A percentile compares a stretch with the other conserved stretches of the same genome.
Evolutionary conservation across 148 eudicot species (phyloP).

Genomic region (Beta vulgaris): DNA sequence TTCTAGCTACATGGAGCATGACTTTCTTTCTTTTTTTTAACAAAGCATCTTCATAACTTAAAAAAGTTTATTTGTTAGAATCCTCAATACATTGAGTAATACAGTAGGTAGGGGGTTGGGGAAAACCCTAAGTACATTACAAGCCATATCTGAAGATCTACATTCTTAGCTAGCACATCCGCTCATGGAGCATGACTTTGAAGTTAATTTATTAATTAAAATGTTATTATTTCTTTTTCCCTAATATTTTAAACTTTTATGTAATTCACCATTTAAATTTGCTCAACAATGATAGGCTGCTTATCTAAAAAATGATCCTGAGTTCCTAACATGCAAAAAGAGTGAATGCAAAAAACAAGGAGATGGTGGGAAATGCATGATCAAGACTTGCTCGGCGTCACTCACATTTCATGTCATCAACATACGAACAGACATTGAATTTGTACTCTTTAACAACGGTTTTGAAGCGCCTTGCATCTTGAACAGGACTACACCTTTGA

Average conservation of each 20-base stretch:
- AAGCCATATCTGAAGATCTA: too few relatives aligned
- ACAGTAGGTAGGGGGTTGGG: too few relatives aligned
- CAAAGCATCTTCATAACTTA: too few relatives aligned
- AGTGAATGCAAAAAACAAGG: constrained; percentile 43
- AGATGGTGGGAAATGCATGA: constrained; percentile 33
- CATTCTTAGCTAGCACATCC: too few relatives aligned
- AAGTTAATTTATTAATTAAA: not conserved
- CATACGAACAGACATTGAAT: constrained; percentile 73
- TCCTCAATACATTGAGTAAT: too few relatives aligned
- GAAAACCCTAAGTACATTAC: too few relatives aligned
- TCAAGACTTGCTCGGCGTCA: constrained; percentile 56
- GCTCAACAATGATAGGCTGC: constrained; percentile 45
- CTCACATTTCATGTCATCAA: constrained; percentile 72
- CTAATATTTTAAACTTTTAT: not conserved
- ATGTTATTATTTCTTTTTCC: not conserved
- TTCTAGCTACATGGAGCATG: too few relatives aligned
- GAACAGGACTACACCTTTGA: constrained; percentile 37
- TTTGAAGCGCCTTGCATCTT: constrained; percentile 66
- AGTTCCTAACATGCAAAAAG: constrained; percentile 58
- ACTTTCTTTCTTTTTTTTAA: too few relatives aligned
- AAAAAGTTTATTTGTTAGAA: too few relatives aligned
- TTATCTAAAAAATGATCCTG: constrained; percentile 60
- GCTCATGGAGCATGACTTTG: too few relatives aligned
- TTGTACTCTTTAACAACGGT: constrained; percentile 66
- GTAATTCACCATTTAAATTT: too few relatives aligned